Evolutionary conservation across 2,329 filamentous ascomycete species (phyloP).

Genomic region (Trichoderma atroviride): DNA sequence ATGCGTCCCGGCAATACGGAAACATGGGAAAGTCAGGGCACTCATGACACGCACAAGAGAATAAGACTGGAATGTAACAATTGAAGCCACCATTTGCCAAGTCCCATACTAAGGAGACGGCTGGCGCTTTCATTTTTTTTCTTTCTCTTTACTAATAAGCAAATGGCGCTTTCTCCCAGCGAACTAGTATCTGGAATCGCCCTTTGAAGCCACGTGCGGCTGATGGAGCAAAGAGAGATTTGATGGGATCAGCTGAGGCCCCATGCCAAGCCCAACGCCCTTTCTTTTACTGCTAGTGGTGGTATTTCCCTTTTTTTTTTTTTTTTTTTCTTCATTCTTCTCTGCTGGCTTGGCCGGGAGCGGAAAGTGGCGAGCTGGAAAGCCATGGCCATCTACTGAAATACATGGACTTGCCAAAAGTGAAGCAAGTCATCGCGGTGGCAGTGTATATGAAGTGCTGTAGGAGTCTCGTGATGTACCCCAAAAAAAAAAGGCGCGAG

Average conservation of each 20-base stretch:
- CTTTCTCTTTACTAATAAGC: background rate
- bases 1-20: background rate
- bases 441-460: background rate
- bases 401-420: background rate
- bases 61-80: background rate
- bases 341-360: background rate
- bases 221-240: conserved; percentile 9
- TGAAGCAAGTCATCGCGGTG: background rate
- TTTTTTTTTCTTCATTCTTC: background rate
- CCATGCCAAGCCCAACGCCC: background rate
- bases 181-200: background rate
- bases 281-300: background rate
- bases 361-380: background rate
- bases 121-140: background rate
- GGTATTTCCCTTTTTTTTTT: background rate
- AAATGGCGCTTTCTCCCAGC: background rate
- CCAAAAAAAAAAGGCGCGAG: background rate
- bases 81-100: background rate
- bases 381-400: background rate
- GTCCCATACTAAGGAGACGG: background rate
- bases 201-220: conserved; percentile 17
- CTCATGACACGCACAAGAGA: background rate
- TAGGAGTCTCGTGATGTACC: background rate
- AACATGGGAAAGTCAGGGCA: background rate
- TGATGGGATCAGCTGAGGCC: background rate